Evolutionary conservation across 2,329 filamentous ascomycete genomes (phyloP), one percentile per base, ranked within the genome.

Genomic region (Verticillium longisporum): DNA sequence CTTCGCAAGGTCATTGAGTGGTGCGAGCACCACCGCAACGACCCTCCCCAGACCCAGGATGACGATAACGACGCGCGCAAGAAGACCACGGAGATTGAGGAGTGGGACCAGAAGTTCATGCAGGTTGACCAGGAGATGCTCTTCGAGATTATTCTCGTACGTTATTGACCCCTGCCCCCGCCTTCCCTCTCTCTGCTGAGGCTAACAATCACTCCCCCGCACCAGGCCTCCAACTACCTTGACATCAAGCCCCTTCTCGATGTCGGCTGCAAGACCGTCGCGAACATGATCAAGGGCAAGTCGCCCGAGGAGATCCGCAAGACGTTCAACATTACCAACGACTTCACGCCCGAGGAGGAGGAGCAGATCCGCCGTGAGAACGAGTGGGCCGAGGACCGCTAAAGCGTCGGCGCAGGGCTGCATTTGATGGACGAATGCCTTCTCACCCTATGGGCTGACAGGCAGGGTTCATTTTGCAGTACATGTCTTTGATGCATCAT

Each of bases 231-330:
- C 70, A 99, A 99, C 83, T 99, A 98, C 76, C 89, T 99, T 63
- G 95, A 99, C 68, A 99, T 99, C 82, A 99, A 98, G 85, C 90
- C 92, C 1, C 89, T 99, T 1, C 88, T 99, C 33, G 95, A 99
- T 67, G 94, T 98, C 63, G 95, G 95, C 64, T 99, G 95, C 87
- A 99, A 99, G 86, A 99, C 95, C 0, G 95, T 99, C 15, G 95
- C 95, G 64, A 99, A 99, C 80, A 99, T 99, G 95, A 99, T 99
- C 83, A 99, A 99, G 90, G 95, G 95, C 80, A 99, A 99, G 84
- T 97, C 92, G 0, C 95, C 95, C 3, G 95, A 99, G 75, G 95
- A 99, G 81, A 99, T 99, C 71, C 91, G 95, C 58, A 99, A 98
- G 84, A 99, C 95, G 0, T 99, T 99, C 83, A 99, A 99, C 80